Percentiles rank a stretch among this genome's conserved stretches.
Conservation (phyloP, 768 basidiomycete species). For the Amanita inopinata region DNA sequence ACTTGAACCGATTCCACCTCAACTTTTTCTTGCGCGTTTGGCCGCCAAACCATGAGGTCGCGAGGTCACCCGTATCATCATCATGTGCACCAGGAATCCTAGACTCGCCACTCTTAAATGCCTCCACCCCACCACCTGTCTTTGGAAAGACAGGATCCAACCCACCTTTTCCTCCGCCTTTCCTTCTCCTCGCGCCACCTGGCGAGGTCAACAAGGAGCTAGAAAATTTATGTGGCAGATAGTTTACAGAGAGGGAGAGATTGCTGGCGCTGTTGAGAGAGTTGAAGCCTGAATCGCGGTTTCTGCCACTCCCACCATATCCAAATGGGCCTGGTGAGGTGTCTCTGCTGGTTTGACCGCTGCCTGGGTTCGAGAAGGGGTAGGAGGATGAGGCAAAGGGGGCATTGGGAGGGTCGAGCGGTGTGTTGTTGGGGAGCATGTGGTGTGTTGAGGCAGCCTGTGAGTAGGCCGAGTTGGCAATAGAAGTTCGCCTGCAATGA, state of each 20-base stretch:
- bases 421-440: constrained; percentile 1
- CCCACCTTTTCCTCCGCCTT: constrained; percentile 19
- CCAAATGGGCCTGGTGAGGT: background rate
- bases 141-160: constrained; percentile 35
- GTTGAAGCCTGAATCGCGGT: background rate
- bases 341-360: background rate
- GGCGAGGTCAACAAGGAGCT: constrained; percentile 28
- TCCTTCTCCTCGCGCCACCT: constrained; percentile 26
- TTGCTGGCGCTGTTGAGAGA: constrained; percentile 21
- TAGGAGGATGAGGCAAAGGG: background rate
- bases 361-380: background rate
- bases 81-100: constrained; percentile 39
- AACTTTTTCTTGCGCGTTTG: constrained; percentile 22
- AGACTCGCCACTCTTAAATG: constrained; percentile 41
- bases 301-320: background rate
- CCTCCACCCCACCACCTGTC: constrained; percentile 62
- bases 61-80: constrained; percentile 36
- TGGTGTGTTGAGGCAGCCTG: constrained; percentile 1
- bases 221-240: constrained; percentile 71
- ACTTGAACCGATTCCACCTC: constrained; percentile 81
- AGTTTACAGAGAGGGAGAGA: constrained; percentile 60
- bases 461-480: background rate
- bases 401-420: background rate
- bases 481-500: constrained; percentile 1
- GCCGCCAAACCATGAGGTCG: background rate